These are phyloP conservation scores for Medakamo hakoo DNA, from an alignment of 139 green algal genomes.

Conservation along the genomic window DNA sequence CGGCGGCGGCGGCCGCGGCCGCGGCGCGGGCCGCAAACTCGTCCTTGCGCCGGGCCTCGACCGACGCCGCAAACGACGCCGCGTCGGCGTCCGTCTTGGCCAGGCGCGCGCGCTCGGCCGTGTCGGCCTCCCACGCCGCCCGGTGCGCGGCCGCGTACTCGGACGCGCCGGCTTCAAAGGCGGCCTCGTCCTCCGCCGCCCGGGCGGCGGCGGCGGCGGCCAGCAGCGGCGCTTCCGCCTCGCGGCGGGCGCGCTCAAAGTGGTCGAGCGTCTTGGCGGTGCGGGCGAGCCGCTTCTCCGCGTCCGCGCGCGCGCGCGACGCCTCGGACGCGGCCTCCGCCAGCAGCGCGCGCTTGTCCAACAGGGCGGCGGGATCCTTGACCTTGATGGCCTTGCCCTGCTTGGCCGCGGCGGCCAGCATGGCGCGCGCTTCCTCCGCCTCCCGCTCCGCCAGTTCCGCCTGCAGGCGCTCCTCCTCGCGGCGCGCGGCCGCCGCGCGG, in stretches of 20 bases:
- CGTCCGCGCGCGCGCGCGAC: slow-evolving; percentile 14
- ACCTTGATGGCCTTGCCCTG: slow-evolving; percentile 11
- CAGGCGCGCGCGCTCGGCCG: slow-evolving; percentile 62
- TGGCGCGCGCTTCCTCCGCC: slow-evolving; percentile 19
- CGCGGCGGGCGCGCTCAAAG: slow-evolving; percentile 76
- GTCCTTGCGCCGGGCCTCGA: slow-evolving; percentile 51
- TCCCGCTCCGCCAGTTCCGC: slow-evolving; percentile 65
- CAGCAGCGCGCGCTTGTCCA: not conserved
- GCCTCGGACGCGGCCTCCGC: not conserved
- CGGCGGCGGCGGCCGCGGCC: not conserved
- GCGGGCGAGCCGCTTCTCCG: slow-evolving; percentile 14
- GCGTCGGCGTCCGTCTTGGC: slow-evolving; percentile 28
- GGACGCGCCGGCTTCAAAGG: slow-evolving; percentile 23
- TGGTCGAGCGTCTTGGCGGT: slow-evolving; percentile 71
- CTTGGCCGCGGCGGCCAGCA: slow-evolving; percentile 12
- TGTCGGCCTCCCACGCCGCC: slow-evolving; percentile 64
- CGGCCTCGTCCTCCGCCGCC: slow-evolving; percentile 39
- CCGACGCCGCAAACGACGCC: slow-evolving; percentile 14
- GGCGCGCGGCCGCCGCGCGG: slow-evolving; percentile 2
- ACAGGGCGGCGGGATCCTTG: not conserved
- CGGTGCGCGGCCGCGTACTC: slow-evolving; percentile 29
- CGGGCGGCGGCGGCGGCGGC: slow-evolving; percentile 7
- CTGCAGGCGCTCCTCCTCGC: slow-evolving; percentile 61
- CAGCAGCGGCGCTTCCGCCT: slow-evolving; percentile 75
- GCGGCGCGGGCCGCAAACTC: slow-evolving; percentile 69